Conservation (phyloP, 495 filamentous ascomycete species). For the Aspergillus coremiiformis region DNA sequence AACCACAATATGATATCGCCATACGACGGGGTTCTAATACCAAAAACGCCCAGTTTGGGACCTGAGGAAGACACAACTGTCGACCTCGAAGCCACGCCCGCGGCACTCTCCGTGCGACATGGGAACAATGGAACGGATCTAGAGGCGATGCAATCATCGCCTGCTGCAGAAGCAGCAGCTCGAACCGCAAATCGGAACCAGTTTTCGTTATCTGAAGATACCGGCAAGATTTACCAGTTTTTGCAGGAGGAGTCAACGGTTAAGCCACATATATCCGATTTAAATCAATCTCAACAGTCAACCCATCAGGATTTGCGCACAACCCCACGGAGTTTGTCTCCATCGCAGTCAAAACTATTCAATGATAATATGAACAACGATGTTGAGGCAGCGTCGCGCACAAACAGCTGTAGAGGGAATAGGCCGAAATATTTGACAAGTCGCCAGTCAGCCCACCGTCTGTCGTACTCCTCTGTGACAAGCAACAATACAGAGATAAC, state of each 20-base stretch:
- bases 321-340: conserved; percentile 27
- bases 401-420: conserved; percentile 34
- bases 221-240: conserved; percentile 13
- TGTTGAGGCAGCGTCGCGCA: conserved; percentile 17
- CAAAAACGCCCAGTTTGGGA: conserved; percentile 32
- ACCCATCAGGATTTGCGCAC: conserved; percentile 25
- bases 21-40: conserved; percentile 35
- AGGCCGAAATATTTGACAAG: conserved; percentile 67
- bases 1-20: conserved; percentile 13
- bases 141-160: conserved; percentile 58
- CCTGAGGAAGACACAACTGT: conserved; percentile 18
- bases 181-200: conserved; percentile 38
- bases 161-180: conserved; percentile 55
- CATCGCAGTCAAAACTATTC: conserved; percentile 30
- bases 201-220: conserved; percentile 14
- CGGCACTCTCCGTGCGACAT: conserved; percentile 21
- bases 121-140: conserved; percentile 48
- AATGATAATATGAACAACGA: conserved; percentile 25
- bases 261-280: conserved; percentile 16
- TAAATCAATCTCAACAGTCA: conserved; percentile 25
- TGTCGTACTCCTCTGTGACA: conserved; percentile 67
- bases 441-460: conserved; percentile 68
- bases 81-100: conserved; percentile 21
- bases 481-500: conserved; percentile 52
- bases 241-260: conserved; percentile 25